Conservation (phyloP, 208 protist genomes). For the Willaertia magna region DNA sequence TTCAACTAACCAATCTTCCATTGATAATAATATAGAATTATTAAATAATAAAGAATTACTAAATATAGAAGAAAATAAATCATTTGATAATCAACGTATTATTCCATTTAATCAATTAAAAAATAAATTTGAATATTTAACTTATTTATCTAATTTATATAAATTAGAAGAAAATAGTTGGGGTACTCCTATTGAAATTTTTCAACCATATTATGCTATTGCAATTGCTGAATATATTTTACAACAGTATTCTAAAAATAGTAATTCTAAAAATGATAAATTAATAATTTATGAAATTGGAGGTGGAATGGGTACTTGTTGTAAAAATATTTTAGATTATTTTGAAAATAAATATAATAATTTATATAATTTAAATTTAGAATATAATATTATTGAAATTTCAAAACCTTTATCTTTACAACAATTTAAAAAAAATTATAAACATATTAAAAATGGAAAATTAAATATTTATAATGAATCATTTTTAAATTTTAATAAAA, state of each 20-base stretch:
- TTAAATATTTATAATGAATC: constrained; percentile 55
- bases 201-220: constrained; percentile 67
- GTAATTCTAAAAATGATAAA: constrained; percentile 60
- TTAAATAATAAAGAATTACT: constrained; percentile 36
- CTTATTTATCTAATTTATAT: not conserved
- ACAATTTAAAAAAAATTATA: constrained; percentile 50
- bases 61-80: constrained; percentile 57
- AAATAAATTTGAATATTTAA: not conserved
- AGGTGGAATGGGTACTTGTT: constrained; percentile 58
- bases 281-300: constrained; percentile 69
- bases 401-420: constrained; percentile 51
- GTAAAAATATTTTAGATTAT: constrained; percentile 55
- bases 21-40: not conserved
- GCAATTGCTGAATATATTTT: constrained; percentile 65
- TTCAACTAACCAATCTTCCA: not conserved
- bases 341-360: constrained; percentile 59
- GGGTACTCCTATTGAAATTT: constrained; percentile 55
- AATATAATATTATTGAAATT: constrained; percentile 66
- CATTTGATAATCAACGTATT: too few species aligned
- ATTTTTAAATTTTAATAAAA: constrained; percentile 55
- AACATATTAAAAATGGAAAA: constrained; percentile 51
- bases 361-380: constrained; percentile 50
- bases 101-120: constrained; percentile 29
- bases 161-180: not conserved
- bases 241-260: constrained; percentile 33